Evolutionary conservation across 2,329 filamentous ascomycete genomes (phyloP), one percentile per base, ranked within the genome.

Genomic region (Scedosporium dehoogii): DNA sequence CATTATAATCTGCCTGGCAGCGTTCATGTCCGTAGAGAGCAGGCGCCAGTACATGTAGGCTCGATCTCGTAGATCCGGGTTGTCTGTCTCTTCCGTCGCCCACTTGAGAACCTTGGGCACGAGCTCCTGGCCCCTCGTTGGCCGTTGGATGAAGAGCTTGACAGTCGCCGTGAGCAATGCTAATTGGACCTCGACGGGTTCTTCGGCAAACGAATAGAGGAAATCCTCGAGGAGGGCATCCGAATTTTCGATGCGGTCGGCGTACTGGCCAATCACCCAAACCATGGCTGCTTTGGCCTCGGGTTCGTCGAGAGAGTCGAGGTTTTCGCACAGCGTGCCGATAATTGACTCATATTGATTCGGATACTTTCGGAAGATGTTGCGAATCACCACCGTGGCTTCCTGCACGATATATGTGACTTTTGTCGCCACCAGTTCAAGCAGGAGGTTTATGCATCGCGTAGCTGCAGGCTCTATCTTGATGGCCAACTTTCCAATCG

Each of bases 1-100:
- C 93, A 99, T 97, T 67, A 99, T 92, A 60, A 99, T 85, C 65
- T 86, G 80, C 72, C 90, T 94, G 1, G 94, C 94, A 0, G 89
- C 85, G 59, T 88, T 86, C 68, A 96, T 93, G 72, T 97, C 92
- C 0, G 92, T 96, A 1, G 92, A 96, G 1, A 99, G 82, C 14
- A 99, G 82, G 4, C 94, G 90, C 94, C 94, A 99, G 79, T 99
- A 99, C 92, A 99, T 97, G 79, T 97, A 99, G 0, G 94, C 94
- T 69, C 94, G 83, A 73, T 99, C 94, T 66, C 94, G 87, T 29
- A 99, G 84, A 74, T 99, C 94, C 0, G 94, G 94, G 74, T 99
- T 97, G 72, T 99, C 94, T n/a, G 93, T 97, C 73, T 97, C 94
- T 73, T 97, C 94, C 0, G 94, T 99, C 4, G 94, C 96, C 93